A percentile compares a stretch with the other conserved stretches of the same genome.
phyloP scores from a whole-genome alignment of 2,329 filamentous ascomycete genomes.

The Colletotrichum horii region DNA sequence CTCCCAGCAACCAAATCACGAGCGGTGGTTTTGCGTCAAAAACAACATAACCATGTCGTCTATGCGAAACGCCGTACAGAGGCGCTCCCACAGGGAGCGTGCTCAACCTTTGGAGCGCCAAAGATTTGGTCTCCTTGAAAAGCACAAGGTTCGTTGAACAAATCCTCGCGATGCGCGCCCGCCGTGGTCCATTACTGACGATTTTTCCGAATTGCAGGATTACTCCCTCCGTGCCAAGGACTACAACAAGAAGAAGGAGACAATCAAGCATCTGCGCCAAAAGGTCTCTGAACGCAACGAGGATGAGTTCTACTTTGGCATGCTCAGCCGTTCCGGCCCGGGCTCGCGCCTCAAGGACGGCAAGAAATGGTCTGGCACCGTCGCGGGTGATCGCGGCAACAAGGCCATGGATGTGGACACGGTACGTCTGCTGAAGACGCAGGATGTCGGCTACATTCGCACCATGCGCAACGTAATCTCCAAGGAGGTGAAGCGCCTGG shows the following conservation, averaged over 20 bases:
- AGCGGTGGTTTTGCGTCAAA: neutral
- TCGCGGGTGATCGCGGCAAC: slow-evolving; percentile 64
- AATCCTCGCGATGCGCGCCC: neutral
- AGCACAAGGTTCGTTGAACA: slow-evolving; percentile 75
- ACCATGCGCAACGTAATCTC: slow-evolving; percentile 64
- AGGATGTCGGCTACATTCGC: slow-evolving; percentile 69
- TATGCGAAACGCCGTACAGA: slow-evolving; percentile 70
- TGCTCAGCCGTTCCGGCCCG: slow-evolving; percentile 67
- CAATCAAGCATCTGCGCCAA: slow-evolving; percentile 62
- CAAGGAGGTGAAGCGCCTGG: slow-evolving; percentile 62
- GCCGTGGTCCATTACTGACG: neutral
- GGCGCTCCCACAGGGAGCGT: slow-evolving; percentile 88
- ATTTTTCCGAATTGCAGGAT: slow-evolving; percentile 45
- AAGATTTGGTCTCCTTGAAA: slow-evolving; percentile 91
- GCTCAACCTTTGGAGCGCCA: slow-evolving; percentile 83
- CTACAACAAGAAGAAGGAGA: slow-evolving; percentile 68
- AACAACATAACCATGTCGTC: slow-evolving; percentile 47
- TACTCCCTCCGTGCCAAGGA: slow-evolving; percentile 70
- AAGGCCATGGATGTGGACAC: slow-evolving; percentile 59
- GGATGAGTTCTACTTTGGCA: slow-evolving; percentile 76
- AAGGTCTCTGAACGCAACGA: slow-evolving; percentile 72
- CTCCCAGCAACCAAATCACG: neutral
- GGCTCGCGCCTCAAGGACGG: slow-evolving; percentile 53
- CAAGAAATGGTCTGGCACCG: slow-evolving; percentile 59
- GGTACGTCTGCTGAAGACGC: slow-evolving; percentile 70